Evolutionary conservation across 2,329 filamentous ascomycete genomes (phyloP).

Genomic region (Rutstroemia sp.): DNA sequence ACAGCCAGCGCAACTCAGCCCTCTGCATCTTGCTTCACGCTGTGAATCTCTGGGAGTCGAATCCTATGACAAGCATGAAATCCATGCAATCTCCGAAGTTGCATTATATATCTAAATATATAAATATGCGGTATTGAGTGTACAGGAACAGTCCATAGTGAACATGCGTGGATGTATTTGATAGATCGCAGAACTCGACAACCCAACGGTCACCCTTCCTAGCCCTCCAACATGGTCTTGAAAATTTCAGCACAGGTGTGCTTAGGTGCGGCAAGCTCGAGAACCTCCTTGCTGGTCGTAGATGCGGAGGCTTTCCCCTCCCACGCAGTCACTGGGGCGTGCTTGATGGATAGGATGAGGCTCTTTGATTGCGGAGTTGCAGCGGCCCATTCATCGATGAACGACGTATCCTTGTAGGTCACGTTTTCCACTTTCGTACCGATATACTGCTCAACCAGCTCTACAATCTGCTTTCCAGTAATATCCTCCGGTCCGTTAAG

Average conservation of each 20-base stretch:
- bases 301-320: not conserved
- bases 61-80: too few species aligned
- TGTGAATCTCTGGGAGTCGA: too few species aligned
- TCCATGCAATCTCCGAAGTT: too few species aligned
- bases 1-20: too few species aligned
- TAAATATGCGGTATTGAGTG: too few species aligned
- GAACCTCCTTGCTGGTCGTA: slow-evolving; percentile 3
- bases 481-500: slow-evolving; percentile 35
- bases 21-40: too few species aligned
- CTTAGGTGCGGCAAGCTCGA: not conserved
- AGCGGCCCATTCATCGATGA: not conserved
- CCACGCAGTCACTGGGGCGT: not conserved
- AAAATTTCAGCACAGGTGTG: not conserved
- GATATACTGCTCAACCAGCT: slow-evolving; percentile 32
- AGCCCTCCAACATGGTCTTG: too few species aligned
- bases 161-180: too few species aligned
- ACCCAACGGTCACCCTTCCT: too few species aligned
- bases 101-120: too few species aligned
- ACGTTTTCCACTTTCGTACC: slow-evolving; percentile 26
- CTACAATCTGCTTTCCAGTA: slow-evolving; percentile 30
- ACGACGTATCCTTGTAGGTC: slow-evolving; percentile 27
- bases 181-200: too few species aligned
- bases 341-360: not conserved
- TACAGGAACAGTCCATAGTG: too few species aligned
- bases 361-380: not conserved